These are phyloP conservation scores for Lipomyces kockii DNA, from an alignment of 805 yeast genomes.

Conservation along the genomic window DNA sequence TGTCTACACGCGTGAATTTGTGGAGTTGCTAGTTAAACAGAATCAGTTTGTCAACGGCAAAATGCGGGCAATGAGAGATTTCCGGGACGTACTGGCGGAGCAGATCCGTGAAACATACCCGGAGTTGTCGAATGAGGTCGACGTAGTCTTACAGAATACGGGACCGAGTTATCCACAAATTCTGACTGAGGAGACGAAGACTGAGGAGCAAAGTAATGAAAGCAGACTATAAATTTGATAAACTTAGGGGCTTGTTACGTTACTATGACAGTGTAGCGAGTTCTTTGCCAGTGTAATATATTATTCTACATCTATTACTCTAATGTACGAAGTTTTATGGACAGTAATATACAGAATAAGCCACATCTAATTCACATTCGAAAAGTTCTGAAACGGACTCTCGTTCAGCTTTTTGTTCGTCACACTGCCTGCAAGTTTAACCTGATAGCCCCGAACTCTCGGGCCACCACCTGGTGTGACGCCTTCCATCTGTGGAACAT, in stretches of 20 bases:
- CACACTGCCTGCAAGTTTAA: slow-evolving; percentile 24
- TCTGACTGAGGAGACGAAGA: not conserved
- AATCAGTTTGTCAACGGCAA: slow-evolving; percentile 89
- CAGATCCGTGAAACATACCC: slow-evolving; percentile 81
- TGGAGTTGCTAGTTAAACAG: slow-evolving; percentile 87
- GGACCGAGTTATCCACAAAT: slow-evolving; percentile 13
- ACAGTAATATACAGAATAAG: not conserved
- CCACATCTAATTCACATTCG: not conserved
- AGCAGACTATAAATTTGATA: not conserved
- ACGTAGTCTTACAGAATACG: slow-evolving; percentile 26
- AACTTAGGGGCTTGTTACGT: not conserved
- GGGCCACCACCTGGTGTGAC: slow-evolving; percentile 22
- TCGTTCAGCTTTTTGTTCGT: slow-evolving; percentile 29
- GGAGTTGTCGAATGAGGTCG: slow-evolving; percentile 61
- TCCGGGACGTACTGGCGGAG: slow-evolving; percentile 68
- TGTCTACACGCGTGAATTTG: slow-evolving; percentile 93
- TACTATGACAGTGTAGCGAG: not conserved
- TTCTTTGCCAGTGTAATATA: not conserved
- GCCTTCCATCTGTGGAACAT: slow-evolving; percentile 19
- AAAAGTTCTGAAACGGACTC: slow-evolving; percentile 18
- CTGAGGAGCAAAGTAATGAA: not conserved
- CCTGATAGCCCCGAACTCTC: slow-evolving; percentile 38
- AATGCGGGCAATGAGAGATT: slow-evolving; percentile 60
- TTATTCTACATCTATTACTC: not conserved
- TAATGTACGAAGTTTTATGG: not conserved